These are phyloP conservation scores for Penicillium sp. DNA, from an alignment of 2,329 filamentous ascomycete genomes.

Conservation along the genomic window DNA sequence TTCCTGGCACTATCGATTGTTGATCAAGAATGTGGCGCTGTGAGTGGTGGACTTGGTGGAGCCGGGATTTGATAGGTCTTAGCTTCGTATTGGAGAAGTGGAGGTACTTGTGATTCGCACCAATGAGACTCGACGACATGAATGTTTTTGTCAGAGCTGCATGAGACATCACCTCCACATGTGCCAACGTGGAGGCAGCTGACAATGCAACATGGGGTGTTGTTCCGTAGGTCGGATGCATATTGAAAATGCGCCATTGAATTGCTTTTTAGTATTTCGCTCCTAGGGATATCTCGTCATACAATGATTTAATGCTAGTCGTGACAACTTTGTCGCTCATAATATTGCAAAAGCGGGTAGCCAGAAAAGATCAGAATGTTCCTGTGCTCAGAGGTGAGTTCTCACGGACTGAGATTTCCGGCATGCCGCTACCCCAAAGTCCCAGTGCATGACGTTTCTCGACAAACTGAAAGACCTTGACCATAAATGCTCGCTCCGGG, in stretches of 20 bases:
- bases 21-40: neutral
- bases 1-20: slow-evolving; percentile 20
- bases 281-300: slow-evolving; percentile 2
- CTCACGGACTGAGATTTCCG: slow-evolving; percentile 29
- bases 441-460: slow-evolving; percentile 33
- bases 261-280: neutral
- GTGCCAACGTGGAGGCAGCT: neutral
- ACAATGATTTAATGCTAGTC: slow-evolving; percentile 1
- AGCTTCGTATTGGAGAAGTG: slow-evolving; percentile 2
- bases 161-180: slow-evolving; percentile 10
- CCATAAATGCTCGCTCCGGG: slow-evolving; percentile 31
- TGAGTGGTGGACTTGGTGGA: slow-evolving; percentile 12
- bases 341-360: neutral
- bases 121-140: neutral
- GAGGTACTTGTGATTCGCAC: neutral
- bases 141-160: neutral
- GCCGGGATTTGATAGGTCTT: neutral
- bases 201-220: neutral
- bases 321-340: neutral
- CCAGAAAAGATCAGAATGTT: neutral
- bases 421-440: slow-evolving; percentile 36
- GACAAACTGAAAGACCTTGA: slow-evolving; percentile 31
- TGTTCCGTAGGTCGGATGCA: neutral
- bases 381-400: slow-evolving; percentile 21
- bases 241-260: neutral